These are phyloP conservation scores for Saturnispora saitoi DNA, from an alignment of 805 yeast genomes.

Conservation along the genomic window DNA sequence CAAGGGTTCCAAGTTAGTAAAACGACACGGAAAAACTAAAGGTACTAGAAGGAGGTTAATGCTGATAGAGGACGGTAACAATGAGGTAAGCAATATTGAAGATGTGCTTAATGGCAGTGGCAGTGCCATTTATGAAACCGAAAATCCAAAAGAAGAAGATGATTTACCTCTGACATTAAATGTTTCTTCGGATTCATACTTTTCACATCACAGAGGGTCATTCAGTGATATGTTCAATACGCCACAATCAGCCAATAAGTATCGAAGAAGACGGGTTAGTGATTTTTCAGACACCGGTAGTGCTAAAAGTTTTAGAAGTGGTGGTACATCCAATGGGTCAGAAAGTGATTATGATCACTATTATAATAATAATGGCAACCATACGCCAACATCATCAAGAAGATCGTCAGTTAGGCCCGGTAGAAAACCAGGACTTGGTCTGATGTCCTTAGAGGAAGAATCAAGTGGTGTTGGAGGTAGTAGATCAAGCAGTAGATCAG, in stretches of 20 bases:
- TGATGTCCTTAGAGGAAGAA: constrained; percentile 3
- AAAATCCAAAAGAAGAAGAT: not conserved
- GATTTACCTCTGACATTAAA: constrained; percentile 11
- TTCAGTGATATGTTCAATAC: constrained; percentile 7
- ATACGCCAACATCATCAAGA: constrained; percentile 15
- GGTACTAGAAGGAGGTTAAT: constrained; percentile 3
- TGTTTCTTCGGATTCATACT: constrained; percentile 29
- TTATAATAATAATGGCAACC: constrained; percentile 9
- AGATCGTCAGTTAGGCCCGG: constrained; percentile 11
- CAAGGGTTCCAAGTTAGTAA: not conserved
- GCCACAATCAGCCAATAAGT: constrained; percentile 1
- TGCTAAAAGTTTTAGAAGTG: constrained; percentile 3
- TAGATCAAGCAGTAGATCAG: constrained; percentile 9
- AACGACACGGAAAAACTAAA: not conserved
- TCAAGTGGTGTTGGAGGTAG: constrained; percentile 1
- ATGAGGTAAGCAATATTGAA: not conserved
- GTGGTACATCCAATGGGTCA: constrained; percentile 5
- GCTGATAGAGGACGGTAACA: not conserved
- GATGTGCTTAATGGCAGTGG: not conserved
- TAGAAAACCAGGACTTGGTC: not conserved
- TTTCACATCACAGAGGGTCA: constrained; percentile 26
- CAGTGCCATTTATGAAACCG: not conserved
- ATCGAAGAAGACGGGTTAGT: constrained; percentile 18
- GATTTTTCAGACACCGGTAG: constrained; percentile 21
- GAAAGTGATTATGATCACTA: constrained; percentile 16